Base-by-base conservation (phyloP, 805 yeast genomes). In the Suhomyces vadensis region DNA sequence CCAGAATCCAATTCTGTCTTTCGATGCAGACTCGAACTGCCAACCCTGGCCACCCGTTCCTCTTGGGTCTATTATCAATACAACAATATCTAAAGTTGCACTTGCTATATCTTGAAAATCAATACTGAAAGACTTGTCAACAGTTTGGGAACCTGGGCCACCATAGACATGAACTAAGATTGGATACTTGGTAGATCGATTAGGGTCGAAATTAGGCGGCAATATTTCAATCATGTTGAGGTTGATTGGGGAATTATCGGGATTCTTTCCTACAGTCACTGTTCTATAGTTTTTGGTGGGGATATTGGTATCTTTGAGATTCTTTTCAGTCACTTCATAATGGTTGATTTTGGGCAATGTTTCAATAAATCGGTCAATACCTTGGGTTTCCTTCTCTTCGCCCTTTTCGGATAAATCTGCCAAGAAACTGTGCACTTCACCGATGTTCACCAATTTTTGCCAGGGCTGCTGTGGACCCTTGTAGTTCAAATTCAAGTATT, bases 31-130 rank as follows among this genome's bases (percentile, higher is more conserved):
- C 56, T 74, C 75, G 52, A 74, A 78, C 19, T 63, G 64, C 92
- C 94, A 85, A 3, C 87, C 88, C 55, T 80, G 79, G 4, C 83
- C 85, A n/a, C 87, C 89, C 0, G 94, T 85, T 2, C 95, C 94
- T 59, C 94, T 70, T 13, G 95, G 94, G 53, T 87, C 95, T 35
- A 87, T 78, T 36, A 79, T 74, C 40, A 86, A 61, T 1, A 85
- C 81, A 22, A 86, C 71, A 0, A 84, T 79, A 54, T 82, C 78
- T 36, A 83, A 55, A 2, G 74, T 68, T 1, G 87, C 76, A 19
- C 81, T 70, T 0, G 81, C 75, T 3, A 79, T 70, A 39, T 83
- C 84, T 50, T 82, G 83, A 51, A 85, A 81, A 7, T 77, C 79
- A 19, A 79, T 63, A 6, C 60, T 58, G 49, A 74, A 81, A 17